Percentiles rank a stretch among this genome's conserved stretches.
Evolutionary conservation across 345 rosid species (phyloP).

Genomic region (Laguncularia racemosa): DNA sequence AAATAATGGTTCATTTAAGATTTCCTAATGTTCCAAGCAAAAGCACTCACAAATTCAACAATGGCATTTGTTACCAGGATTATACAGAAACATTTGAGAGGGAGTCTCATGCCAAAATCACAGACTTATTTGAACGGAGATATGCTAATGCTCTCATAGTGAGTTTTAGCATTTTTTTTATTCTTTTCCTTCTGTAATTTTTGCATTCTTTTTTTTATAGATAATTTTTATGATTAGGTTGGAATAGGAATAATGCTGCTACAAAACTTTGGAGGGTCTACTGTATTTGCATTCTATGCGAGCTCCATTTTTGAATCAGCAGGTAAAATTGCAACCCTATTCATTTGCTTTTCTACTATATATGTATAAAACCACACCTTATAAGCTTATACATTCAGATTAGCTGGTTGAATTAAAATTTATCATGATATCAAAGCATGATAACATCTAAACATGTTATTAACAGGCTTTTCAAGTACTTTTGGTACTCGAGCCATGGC

Average conservation of each 20-base stretch:
- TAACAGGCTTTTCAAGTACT: slow-evolving; percentile 20
- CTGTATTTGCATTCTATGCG: slow-evolving; percentile 34
- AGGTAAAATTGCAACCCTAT: slow-evolving; percentile 15
- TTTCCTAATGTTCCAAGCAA: too few relatives aligned
- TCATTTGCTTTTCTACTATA: background rate
- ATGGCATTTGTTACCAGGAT: slow-evolving; percentile 15
- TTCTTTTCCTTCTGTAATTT: background rate
- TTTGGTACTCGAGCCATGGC: slow-evolving; percentile 16
- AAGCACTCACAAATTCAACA: too few relatives aligned
- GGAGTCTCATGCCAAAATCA: slow-evolving; percentile 18
- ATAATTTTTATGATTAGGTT: slow-evolving; percentile 16
- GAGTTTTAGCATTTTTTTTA: background rate
- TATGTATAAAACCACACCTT: too few relatives aligned
- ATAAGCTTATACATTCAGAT: too few relatives aligned
- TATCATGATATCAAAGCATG: too few relatives aligned
- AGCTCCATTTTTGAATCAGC: slow-evolving; percentile 39
- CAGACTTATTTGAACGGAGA: slow-evolving; percentile 26
- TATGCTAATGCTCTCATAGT: slow-evolving; percentile 31
- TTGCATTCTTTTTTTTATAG: background rate
- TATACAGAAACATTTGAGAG: slow-evolving; percentile 20
- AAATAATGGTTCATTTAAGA: too few relatives aligned
- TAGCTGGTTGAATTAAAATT: too few relatives aligned
- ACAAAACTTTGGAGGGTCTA: slow-evolving; percentile 37
- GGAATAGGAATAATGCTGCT: slow-evolving; percentile 46
- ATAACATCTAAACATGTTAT: background rate